These are phyloP conservation scores for Hericium alpestre DNA, from an alignment of 768 basidiomycete genomes.

Conservation along the genomic window DNA sequence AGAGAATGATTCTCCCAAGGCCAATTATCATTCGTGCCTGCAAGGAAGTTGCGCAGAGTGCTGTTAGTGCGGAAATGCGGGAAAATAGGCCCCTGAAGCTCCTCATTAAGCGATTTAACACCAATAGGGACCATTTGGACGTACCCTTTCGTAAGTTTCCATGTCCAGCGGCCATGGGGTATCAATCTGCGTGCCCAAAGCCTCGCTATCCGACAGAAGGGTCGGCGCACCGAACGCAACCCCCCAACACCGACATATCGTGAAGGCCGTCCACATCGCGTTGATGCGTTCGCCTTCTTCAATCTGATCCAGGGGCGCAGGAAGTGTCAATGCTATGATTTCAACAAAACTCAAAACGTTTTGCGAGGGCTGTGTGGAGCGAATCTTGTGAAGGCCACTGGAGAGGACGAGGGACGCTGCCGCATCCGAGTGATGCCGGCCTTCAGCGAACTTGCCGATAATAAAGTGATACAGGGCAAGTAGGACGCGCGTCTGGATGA, in stretches of 20 bases:
- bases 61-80: constrained; percentile 33
- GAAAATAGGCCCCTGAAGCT: constrained; percentile 32
- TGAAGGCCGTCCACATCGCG: too few relatives aligned
- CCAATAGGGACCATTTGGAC: neutral
- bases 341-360: neutral
- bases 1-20: constrained; percentile 26
- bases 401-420: constrained; percentile 8
- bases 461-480: constrained; percentile 22
- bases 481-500: constrained; percentile 13
- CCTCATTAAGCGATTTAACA: constrained; percentile 20
- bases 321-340: neutral
- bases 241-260: too few relatives aligned
- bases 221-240: too few relatives aligned
- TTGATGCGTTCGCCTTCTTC: too few relatives aligned
- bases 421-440: constrained; percentile 17
- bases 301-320: too few relatives aligned
- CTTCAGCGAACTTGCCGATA: constrained; percentile 20
- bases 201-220: too few relatives aligned
- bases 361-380: constrained; percentile 7
- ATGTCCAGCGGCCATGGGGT: too few relatives aligned
- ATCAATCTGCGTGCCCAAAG: too few relatives aligned
- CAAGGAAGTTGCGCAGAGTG: constrained; percentile 42
- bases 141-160: too few relatives aligned
- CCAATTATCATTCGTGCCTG: constrained; percentile 21
- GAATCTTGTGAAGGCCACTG: constrained; percentile 19